Percentiles rank a stretch among this genome's conserved stretches.
phyloP scores from a whole-genome alignment of 2,329 filamentous ascomycete genomes.

The Cryphonectria naterciae region DNA sequence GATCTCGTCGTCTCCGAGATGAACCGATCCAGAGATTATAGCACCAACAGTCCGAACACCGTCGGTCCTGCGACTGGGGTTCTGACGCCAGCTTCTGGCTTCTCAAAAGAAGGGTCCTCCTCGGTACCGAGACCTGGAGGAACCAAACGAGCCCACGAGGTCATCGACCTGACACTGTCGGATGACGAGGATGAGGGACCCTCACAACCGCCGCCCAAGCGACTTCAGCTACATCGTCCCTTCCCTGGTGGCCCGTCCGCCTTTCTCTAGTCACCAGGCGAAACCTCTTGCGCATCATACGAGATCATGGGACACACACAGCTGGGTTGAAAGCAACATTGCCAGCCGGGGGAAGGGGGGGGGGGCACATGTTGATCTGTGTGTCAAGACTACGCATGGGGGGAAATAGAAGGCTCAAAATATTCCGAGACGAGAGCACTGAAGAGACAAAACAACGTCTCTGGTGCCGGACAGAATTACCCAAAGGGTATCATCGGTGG shows the following conservation, averaged over 20 bases:
- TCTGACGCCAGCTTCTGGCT: slow-evolving; percentile 37
- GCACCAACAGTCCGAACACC: slow-evolving; percentile 43
- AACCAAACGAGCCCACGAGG: slow-evolving; percentile 54
- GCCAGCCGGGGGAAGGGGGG: neutral
- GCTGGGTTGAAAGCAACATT: neutral
- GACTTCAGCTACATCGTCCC: slow-evolving; percentile 41
- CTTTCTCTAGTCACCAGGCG: neutral
- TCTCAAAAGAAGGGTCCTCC: slow-evolving; percentile 43
- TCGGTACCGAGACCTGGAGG: slow-evolving; percentile 43
- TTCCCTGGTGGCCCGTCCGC: slow-evolving; percentile 19
- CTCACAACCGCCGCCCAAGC: slow-evolving; percentile 51
- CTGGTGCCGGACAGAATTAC: neutral
- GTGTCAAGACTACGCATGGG: neutral
- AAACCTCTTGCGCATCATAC: neutral
- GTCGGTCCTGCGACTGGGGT: slow-evolving; percentile 34
- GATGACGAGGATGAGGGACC: slow-evolving; percentile 58
- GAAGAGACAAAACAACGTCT: neutral
- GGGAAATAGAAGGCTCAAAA: neutral
- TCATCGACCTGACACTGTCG: slow-evolving; percentile 64
- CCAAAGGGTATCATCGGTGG: neutral
- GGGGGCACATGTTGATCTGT: neutral
- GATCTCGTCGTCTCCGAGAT: slow-evolving; percentile 55
- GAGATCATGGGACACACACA: too few species aligned
- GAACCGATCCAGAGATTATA: slow-evolving; percentile 40
- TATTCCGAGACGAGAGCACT: neutral